Percentiles rank a stretch among this genome's conserved stretches.
Evolutionary conservation across 495 filamentous ascomycete genomes (phyloP).

Genomic region (Penicillium lagena): DNA sequence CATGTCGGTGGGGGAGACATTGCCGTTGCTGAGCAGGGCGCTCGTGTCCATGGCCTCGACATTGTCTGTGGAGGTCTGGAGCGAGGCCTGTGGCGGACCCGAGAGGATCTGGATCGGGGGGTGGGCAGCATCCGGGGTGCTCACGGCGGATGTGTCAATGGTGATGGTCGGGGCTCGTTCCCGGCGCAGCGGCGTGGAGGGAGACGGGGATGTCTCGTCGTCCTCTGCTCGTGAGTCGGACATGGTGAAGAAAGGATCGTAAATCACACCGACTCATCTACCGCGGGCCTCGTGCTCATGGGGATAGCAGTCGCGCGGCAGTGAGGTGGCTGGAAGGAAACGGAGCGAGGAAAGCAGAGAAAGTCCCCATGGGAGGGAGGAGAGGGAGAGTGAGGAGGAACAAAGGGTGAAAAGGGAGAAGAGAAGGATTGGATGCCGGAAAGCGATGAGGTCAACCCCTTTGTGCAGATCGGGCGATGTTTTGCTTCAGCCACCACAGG

Average conservation of each 20-base stretch:
- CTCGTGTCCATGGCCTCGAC: slow-evolving; percentile 33
- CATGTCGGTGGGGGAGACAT: slow-evolving; percentile 51
- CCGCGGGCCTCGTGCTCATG: too few species aligned
- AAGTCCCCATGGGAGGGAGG: too few species aligned
- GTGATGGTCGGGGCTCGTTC: slow-evolving; percentile 62
- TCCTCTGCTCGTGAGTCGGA: slow-evolving; percentile 21
- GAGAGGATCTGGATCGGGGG: slow-evolving; percentile 22
- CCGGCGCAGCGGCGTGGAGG: slow-evolving; percentile 32
- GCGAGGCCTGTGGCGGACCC: slow-evolving; percentile 36
- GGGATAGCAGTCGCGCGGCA: too few species aligned
- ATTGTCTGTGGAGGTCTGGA: slow-evolving; percentile 38
- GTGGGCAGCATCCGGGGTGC: slow-evolving; percentile 17
- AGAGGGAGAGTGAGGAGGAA: too few species aligned
- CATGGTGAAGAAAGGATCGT: slow-evolving; percentile 19
- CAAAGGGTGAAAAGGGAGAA: too few species aligned
- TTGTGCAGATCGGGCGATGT: too few species aligned
- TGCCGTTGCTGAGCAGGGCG: slow-evolving; percentile 34
- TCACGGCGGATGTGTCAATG: slow-evolving; percentile 69
- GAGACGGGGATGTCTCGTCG: slow-evolving; percentile 19
- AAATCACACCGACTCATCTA: background rate
- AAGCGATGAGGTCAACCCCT: too few species aligned
- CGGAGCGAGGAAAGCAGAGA: background rate
- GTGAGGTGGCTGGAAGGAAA: background rate
- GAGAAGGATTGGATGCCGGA: too few species aligned
- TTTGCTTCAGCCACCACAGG: too few species aligned